phyloP scores from a whole-genome alignment of 352 stramenopile genomes.

The Elongisporangium undulatum region DNA sequence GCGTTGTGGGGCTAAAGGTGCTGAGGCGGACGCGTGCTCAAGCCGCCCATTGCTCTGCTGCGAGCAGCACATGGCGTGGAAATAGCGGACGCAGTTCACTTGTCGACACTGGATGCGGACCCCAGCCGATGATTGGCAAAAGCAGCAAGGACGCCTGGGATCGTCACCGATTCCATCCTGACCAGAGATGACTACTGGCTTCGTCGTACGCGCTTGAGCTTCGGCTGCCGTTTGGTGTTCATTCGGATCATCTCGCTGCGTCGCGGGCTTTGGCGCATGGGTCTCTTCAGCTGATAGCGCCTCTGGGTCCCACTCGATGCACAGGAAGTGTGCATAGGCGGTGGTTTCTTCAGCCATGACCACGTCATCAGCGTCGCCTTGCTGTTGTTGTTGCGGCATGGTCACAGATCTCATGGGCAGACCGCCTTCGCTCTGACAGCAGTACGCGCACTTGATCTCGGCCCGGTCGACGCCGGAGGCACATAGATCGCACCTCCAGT shows the following conservation, averaged over 20 bases:
- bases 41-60: conserved; percentile 28
- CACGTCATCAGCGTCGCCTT: background rate
- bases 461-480: conserved; percentile 11
- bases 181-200: background rate
- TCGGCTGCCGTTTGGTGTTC: conserved; percentile 7
- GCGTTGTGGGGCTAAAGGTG: conserved; percentile 19
- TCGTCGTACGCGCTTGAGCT: conserved; percentile 2
- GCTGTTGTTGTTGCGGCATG: conserved; percentile 5
- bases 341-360: background rate
- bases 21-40: conserved; percentile 15
- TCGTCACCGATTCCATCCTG: background rate
- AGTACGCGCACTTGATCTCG: conserved; percentile 29
- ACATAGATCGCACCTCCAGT: conserved; percentile 48
- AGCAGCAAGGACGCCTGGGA: conserved; percentile 32
- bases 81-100: conserved; percentile 47
- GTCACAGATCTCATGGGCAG: conserved; percentile 27
- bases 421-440: conserved; percentile 19
- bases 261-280: background rate
- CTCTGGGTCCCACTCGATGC: conserved; percentile 44
- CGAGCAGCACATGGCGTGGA: conserved; percentile 57
- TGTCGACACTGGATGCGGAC: conserved; percentile 57
- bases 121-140: conserved; percentile 32
- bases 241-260: conserved; percentile 14
- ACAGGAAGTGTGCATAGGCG: conserved; percentile 40
- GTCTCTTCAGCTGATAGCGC: conserved; percentile 11